A percentile compares a stretch with the other conserved stretches of the same genome.
These are phyloP conservation scores for Pythium periplocum DNA, from an alignment of 352 stramenopile genomes.

Conservation along the genomic window DNA sequence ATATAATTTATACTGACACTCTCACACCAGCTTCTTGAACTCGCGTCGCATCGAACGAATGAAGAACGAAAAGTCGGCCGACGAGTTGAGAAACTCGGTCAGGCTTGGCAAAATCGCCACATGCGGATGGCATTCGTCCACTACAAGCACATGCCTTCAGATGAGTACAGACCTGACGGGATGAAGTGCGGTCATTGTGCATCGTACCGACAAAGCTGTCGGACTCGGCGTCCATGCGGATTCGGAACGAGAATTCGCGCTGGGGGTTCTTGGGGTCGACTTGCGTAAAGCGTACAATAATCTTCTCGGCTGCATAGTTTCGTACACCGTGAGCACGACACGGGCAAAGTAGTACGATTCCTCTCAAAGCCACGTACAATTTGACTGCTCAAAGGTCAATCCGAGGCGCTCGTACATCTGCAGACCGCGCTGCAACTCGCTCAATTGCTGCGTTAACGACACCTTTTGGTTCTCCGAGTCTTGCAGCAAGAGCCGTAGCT, in stretches of 20 bases:
- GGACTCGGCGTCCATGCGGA: conserved; percentile 53
- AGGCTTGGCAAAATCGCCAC: conserved; percentile 43
- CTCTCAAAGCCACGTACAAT: conserved; percentile 22
- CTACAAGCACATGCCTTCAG: conserved; percentile 16
- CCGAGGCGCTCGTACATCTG: conserved; percentile 64
- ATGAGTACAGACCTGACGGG: too few species aligned
- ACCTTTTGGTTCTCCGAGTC: conserved; percentile 37
- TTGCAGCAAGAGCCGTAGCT: conserved; percentile 32
- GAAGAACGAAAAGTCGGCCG: conserved; percentile 65
- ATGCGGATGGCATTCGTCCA: conserved; percentile 54
- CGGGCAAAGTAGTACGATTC: too few species aligned
- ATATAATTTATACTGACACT: conserved; percentile 17
- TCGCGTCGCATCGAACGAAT: conserved; percentile 74
- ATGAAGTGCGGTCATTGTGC: too few species aligned
- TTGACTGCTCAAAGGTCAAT: conserved; percentile 60
- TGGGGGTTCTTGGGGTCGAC: conserved; percentile 48
- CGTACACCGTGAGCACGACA: too few species aligned
- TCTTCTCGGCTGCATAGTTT: conserved; percentile 36
- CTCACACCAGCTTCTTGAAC: conserved; percentile 64
- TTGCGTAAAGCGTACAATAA: conserved; percentile 65
- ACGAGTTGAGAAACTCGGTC: conserved; percentile 55
- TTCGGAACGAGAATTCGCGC: conserved; percentile 67
- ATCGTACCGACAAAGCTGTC: conserved; percentile 55
- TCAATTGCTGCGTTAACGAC: conserved; percentile 42
- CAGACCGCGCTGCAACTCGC: conserved; percentile 56